phyloP scores from a whole-genome alignment of 768 basidiomycete genomes.

The Leccinum obscurum region DNA sequence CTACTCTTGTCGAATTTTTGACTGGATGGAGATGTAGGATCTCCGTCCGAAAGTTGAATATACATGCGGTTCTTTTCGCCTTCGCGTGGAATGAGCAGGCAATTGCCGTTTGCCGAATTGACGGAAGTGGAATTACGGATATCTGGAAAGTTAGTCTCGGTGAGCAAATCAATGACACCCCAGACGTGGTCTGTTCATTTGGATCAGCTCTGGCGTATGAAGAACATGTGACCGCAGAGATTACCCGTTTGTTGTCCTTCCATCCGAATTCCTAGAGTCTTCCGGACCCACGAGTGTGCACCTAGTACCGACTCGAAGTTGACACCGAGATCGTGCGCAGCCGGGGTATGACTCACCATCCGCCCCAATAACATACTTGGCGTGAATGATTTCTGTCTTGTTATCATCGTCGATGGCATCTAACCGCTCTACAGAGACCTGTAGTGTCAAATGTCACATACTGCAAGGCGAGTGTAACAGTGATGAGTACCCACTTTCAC shows the following conservation, averaged over 20 bases:
- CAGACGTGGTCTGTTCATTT: not conserved
- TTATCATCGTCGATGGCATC: not conserved
- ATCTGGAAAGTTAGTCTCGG: not conserved
- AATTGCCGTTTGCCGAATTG: not conserved
- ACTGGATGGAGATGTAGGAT: not conserved
- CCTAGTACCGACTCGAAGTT: not conserved
- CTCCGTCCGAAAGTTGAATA: not conserved
- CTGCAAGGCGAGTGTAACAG: not conserved
- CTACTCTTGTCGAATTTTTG: not conserved
- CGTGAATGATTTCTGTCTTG: not conserved
- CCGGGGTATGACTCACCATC: not conserved
- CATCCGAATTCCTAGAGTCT: not conserved
- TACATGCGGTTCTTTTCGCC: not conserved
- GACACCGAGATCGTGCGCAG: too few relatives aligned
- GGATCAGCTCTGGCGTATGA: not conserved
- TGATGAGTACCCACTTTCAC: not conserved
- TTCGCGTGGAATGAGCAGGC: not conserved
- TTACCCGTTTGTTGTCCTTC: not conserved
- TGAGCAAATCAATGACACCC: not conserved
- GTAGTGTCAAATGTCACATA: not conserved
- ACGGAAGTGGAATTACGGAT: not conserved
- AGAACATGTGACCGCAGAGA: not conserved
- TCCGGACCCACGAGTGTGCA: conserved; percentile 2
- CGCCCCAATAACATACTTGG: not conserved
- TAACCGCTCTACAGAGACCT: not conserved